phyloP scores from a whole-genome alignment of 2,329 filamentous ascomycete genomes.

The Venturia nashicola region DNA sequence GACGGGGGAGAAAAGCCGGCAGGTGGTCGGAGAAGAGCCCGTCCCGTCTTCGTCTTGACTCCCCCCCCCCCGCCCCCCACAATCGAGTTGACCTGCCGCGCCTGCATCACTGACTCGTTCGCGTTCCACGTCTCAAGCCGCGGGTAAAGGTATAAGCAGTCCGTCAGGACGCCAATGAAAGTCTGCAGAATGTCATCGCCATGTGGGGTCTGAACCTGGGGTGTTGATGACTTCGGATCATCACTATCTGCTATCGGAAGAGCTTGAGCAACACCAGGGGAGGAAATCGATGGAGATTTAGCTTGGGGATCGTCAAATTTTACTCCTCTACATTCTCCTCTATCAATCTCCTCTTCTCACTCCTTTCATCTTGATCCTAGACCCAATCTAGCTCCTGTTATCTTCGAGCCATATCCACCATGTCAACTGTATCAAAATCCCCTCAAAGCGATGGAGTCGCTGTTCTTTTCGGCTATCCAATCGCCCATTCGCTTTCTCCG shows the following conservation, averaged over 20 bases:
- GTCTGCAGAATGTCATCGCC: not conserved
- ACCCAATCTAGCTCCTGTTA: not conserved
- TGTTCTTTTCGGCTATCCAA: conserved; percentile 45
- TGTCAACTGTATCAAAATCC: not conserved
- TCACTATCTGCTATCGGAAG: not conserved
- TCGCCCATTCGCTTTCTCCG: conserved; percentile 45
- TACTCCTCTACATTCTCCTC: not conserved
- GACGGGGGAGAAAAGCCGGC: not conserved
- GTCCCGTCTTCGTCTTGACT: not conserved
- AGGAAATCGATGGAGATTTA: not conserved
- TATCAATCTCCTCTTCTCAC: not conserved
- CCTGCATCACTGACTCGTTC: not conserved
- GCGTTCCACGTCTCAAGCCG: not conserved
- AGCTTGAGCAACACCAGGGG: not conserved
- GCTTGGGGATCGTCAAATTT: not conserved
- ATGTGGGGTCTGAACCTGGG: not conserved
- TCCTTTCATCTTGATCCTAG: not conserved
- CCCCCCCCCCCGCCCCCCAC: too few relatives aligned
- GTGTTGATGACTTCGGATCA: not conserved
- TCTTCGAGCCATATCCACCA: not conserved
- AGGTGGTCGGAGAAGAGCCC: too few relatives aligned
- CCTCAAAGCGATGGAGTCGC: conserved; percentile 17
- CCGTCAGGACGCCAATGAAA: not conserved
- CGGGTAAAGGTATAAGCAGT: not conserved
- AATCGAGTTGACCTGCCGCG: too few relatives aligned